Evolutionary conservation across 306 rosid genomes (phyloP).

Genomic region (Sindora glabra): DNA sequence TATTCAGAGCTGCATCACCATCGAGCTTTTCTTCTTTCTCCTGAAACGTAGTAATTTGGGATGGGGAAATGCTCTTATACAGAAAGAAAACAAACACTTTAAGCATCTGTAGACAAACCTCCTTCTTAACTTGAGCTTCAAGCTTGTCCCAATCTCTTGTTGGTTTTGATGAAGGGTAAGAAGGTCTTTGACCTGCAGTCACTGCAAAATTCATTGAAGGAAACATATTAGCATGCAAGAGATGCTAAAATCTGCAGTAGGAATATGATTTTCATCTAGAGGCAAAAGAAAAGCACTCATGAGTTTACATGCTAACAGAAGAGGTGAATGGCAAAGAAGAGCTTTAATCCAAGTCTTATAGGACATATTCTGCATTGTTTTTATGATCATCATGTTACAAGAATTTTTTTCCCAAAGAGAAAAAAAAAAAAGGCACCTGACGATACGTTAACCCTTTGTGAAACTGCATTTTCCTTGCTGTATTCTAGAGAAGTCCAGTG

Average conservation of each 20-base stretch:
- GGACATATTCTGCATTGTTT: background rate
- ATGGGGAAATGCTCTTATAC: background rate
- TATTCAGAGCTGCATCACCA: slow-evolving; percentile 93
- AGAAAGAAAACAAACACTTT: background rate
- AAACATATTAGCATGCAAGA: background rate
- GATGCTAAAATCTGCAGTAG: background rate
- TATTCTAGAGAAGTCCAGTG: slow-evolving; percentile 65
- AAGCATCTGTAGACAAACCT: slow-evolving; percentile 40
- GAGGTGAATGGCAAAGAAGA: too few species aligned
- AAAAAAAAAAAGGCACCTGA: slow-evolving; percentile 34
- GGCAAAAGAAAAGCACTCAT: background rate
- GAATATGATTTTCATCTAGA: background rate
- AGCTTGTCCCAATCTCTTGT: slow-evolving; percentile 81
- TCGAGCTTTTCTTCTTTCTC: slow-evolving; percentile 94
- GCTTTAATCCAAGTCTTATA: too few species aligned
- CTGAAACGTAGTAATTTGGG: slow-evolving; percentile 30
- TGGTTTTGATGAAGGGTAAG: slow-evolving; percentile 86
- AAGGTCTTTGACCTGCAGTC: slow-evolving; percentile 33
- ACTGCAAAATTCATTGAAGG: slow-evolving; percentile 34
- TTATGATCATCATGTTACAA: too few species aligned
- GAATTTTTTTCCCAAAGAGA: too few species aligned
- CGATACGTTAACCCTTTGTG: slow-evolving; percentile 24
- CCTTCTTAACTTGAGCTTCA: slow-evolving; percentile 78
- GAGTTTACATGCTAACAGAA: too few species aligned
- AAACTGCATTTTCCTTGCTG: slow-evolving; percentile 29